Conservation (phyloP, 768 basidiomycete species). For the Podaxis sp. region DNA sequence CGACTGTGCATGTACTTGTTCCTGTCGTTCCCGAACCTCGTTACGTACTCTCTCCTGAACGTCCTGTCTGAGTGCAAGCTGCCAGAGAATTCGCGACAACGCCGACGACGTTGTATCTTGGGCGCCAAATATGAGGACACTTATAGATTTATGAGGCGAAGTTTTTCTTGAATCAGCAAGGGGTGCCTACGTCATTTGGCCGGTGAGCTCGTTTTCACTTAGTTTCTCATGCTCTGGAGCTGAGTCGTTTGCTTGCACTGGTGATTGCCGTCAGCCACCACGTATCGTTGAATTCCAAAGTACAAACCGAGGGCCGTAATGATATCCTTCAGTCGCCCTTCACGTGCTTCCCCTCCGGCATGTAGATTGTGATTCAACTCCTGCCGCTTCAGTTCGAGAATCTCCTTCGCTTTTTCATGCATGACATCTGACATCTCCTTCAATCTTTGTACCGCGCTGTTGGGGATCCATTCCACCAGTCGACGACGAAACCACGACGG, state of each 20-base stretch:
- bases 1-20: conserved; percentile 11
- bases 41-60: conserved; percentile 36
- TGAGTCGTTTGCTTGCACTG: conserved; percentile 38
- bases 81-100: conserved; percentile 39
- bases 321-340: conserved; percentile 40
- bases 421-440: conserved; percentile 48
- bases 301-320: conserved; percentile 47
- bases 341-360: conserved; percentile 20
- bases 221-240: conserved; percentile 34
- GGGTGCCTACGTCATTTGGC: conserved; percentile 45
- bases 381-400: conserved; percentile 37
- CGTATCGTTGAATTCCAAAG: not conserved
- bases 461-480: conserved; percentile 40
- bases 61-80: conserved; percentile 35
- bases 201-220: conserved; percentile 42
- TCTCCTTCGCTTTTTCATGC: conserved; percentile 38
- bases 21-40: conserved; percentile 31
- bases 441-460: conserved; percentile 37
- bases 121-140: conserved; percentile 49
- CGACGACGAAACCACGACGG: conserved; percentile 39
- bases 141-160: conserved; percentile 16
- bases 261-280: conserved; percentile 1
- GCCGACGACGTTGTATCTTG: conserved; percentile 49
- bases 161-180: not conserved
- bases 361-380: conserved; percentile 20